Evolutionary conservation across 192 early-diverging fungal species (phyloP), one percentile per base, ranked within the genome.

Genomic region (Gamsiella multidivaricata): DNA sequence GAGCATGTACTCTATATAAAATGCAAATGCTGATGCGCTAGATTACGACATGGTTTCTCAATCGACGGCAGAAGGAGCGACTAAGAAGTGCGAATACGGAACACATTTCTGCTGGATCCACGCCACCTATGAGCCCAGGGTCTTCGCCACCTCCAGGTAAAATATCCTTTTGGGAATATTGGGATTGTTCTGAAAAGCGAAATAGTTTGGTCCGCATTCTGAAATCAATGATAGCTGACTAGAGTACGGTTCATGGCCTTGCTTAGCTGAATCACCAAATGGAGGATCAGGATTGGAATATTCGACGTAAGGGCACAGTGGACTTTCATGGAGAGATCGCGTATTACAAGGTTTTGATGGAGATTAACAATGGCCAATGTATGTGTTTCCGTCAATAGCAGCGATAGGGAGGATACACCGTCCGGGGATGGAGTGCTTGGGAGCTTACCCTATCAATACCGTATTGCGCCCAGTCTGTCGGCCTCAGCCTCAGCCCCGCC

Each of bases 381-480:
- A 10, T 42, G 5, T 32, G 18, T 28, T 52, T 51, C 9, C 6
- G 8, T 5, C 17, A 42, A 34, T 7, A 58, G 41, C n/a, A 32
- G 11, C 12, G 42, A 61, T n/a, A 28, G 59, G 10, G 66, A 69
- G 18, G 66, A 52, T 22, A 69, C 67, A 4, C 34, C 67, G 0
- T 49, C 59, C 3, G 57, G 29, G 6, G 55, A 69, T 42, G 67
- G 67, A 5, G 17, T 50, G 20, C 50, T 69, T 2, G 67, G 67
- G 12, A 69, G 66, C 33, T 52, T 50, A n/a, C n/a, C n/a, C n/a
- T n/a, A n/a, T 64, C 61, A 12, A 37, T 54, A 31, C 26, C 25
- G 20, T 41, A 52, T 33, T 34, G 50, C 28, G 12, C 2, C 9
- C 26, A 42, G n/a, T n/a, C n/a, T n/a, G n/a, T n/a, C n/a, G n/a